These are phyloP conservation scores for Moesziomyces globuligerus DNA, from an alignment of 1,284 basidiomycete genomes.

Conservation along the genomic window DNA sequence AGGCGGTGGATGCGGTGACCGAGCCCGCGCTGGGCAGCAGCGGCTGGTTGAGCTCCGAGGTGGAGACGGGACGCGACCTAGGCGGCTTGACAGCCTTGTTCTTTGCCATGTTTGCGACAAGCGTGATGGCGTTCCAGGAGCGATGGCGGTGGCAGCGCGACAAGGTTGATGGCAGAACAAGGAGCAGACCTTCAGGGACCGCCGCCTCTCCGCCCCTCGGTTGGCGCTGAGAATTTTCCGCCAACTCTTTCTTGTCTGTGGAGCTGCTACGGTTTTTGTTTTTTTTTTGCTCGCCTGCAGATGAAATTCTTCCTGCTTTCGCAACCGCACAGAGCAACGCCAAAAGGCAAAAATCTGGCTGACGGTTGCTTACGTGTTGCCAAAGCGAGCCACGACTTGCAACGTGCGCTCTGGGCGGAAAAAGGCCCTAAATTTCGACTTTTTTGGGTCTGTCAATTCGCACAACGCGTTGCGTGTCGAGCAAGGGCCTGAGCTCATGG, in stretches of 20 bases:
- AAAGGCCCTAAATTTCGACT: too few species aligned
- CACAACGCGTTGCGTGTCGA: conserved; percentile 1
- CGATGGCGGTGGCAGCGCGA: neutral
- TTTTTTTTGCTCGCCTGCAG: conserved; percentile 4
- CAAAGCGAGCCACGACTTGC: conserved; percentile 1
- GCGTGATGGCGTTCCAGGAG: neutral
- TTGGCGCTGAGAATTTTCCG: conserved; percentile 8
- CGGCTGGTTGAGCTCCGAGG: conserved; percentile 74
- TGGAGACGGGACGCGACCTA: conserved; percentile 64
- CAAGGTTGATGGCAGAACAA: too few species aligned
- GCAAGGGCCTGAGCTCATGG: too few species aligned
- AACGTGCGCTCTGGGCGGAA: conserved; percentile 6
- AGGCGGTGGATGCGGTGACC: conserved; percentile 51
- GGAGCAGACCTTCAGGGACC: too few species aligned
- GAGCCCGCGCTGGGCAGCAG: conserved; percentile 69
- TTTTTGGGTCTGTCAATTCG: neutral
- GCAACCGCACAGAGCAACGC: conserved; percentile 1
- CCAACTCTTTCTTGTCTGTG: too few species aligned
- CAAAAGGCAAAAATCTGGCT: neutral
- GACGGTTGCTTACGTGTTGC: conserved; percentile 27
- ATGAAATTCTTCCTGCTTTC: conserved; percentile 24
- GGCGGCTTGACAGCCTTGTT: conserved; percentile 56
- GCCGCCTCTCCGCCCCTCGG: too few species aligned
- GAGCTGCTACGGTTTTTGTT: conserved; percentile 25
- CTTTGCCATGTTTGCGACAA: conserved; percentile 44